A percentile compares a stretch with the other conserved stretches of the same genome.
Conservation (phyloP, 768 basidiomycete species). For the Hysterangium stoloniferum region DNA sequence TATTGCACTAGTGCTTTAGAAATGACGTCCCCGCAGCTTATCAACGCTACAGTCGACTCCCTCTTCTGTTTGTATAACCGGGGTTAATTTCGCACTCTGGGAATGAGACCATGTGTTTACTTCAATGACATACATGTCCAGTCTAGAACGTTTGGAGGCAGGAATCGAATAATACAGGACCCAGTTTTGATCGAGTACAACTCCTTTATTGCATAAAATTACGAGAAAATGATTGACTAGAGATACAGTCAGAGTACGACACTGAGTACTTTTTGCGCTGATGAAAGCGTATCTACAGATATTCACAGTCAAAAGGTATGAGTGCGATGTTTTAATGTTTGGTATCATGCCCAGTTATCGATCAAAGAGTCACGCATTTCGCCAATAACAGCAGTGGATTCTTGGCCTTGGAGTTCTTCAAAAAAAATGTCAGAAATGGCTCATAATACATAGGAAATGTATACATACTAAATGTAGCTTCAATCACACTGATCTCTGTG, state of each 20-base stretch:
- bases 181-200: too few species aligned
- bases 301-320: background rate
- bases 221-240: background rate
- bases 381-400: slow-evolving; percentile 72
- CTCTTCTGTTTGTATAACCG: too few species aligned
- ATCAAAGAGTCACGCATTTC: slow-evolving; percentile 90
- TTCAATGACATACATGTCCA: too few species aligned
- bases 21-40: too few species aligned
- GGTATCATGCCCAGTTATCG: slow-evolving; percentile 77
- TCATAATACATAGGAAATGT: slow-evolving; percentile 1
- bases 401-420: slow-evolving; percentile 79
- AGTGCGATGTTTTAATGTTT: background rate
- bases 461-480: slow-evolving; percentile 89
- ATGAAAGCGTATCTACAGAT: background rate
- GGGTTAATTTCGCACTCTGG: too few species aligned
- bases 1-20: too few species aligned
- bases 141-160: too few species aligned
- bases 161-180: too few species aligned
- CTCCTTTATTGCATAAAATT: too few species aligned
- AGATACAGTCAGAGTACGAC: background rate
- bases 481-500: slow-evolving; percentile 96
- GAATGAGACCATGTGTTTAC: too few species aligned
- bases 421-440: background rate
- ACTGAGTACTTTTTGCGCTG: background rate
- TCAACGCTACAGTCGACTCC: too few species aligned